These are phyloP conservation scores for Zelonia costaricensis DNA, from an alignment of 208 protist species.

Conservation along the genomic window DNA sequence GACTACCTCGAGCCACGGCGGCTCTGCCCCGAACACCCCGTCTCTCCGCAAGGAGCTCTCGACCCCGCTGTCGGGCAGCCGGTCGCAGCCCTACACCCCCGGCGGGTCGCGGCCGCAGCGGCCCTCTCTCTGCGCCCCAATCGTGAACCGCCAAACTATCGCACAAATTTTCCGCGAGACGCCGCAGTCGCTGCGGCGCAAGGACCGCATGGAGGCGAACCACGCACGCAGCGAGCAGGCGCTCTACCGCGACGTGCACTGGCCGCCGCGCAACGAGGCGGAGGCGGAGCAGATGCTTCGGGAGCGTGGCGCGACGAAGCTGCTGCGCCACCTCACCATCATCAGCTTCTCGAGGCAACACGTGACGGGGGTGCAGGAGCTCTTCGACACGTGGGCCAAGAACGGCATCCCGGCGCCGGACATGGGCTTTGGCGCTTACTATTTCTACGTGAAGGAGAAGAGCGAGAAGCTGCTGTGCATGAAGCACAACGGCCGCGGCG, in stretches of 20 bases:
- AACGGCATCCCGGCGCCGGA: conserved; percentile 69
- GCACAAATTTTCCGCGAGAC: conserved; percentile 56
- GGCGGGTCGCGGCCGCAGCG: conserved; percentile 30
- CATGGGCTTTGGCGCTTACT: conserved; percentile 74
- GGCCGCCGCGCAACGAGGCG: conserved; percentile 46
- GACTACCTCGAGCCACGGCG: conserved; percentile 14
- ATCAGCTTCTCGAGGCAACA: conserved; percentile 58
- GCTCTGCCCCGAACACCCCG: conserved; percentile 28
- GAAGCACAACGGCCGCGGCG: conserved; percentile 73
- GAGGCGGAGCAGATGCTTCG: conserved; percentile 51
- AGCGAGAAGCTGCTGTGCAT: conserved; percentile 65
- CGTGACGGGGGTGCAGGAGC: conserved; percentile 43
- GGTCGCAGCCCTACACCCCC: conserved; percentile 25
- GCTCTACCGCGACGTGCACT: conserved; percentile 26
- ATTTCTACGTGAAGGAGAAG: conserved; percentile 75
- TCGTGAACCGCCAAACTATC: conserved; percentile 45
- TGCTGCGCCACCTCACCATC: conserved; percentile 67
- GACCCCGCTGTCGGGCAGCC: conserved; percentile 19
- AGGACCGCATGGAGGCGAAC: conserved; percentile 37
- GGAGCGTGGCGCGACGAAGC: conserved; percentile 36
- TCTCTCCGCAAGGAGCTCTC: conserved; percentile 23
- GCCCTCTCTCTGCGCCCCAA: conserved; percentile 33
- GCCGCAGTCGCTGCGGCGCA: conserved; percentile 38
- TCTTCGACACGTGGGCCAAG: conserved; percentile 63
- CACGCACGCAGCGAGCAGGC: conserved; percentile 15